Base-by-base conservation (phyloP, 768 basidiomycete genomes). In the Leccinellum luteum region DNA sequence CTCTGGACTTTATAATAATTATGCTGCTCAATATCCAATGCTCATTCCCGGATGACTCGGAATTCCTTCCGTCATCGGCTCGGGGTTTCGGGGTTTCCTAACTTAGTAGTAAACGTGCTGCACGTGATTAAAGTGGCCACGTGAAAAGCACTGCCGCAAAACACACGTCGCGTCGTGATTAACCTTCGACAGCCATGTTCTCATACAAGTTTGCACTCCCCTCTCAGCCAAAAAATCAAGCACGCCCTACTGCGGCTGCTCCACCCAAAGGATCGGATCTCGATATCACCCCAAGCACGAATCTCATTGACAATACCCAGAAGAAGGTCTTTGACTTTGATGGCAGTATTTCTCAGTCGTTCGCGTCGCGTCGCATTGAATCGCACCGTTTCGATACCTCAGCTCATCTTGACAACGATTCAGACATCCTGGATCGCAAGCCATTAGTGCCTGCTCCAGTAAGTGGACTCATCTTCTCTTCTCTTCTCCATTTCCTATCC, bases 201-300 rank as follows among this genome's bases (percentile, higher is more conserved):
- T 58, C 60, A 3, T 67, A 56, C 65, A 69, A 60, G 41, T 61
- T 69, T 30, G 56, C 59, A 13, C 50, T 51, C 1, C 57, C 55
- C 27, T 38, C 58, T 19, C 61, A 57, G 54, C 64, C 57, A 30
- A 55, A 60, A 30, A 53, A 9, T 45, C 57, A 52, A 10, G 38
- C 14, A 14, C 53, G 54, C n/a, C 15, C 50, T n/a, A 9, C 25
- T 19, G 60, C 68, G 17, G 31, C 45, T 15, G 41, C 9, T 19
- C 49, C 51, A 9, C 48, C 56, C 53, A 66, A 60, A 41, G 59
- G 60, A 49, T 48, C 59, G 6, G 52, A 47, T 27, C 32, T 60
- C 27, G 58, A 52, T 23, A 48, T 52, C n/a, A 45, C 34, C 1
- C 35, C 41, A 31, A 68, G 56, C 52, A 44, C 53, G 15, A 61